Conservation (phyloP, 352 stramenopile species). For the Phytopythium oedochilum region DNA sequence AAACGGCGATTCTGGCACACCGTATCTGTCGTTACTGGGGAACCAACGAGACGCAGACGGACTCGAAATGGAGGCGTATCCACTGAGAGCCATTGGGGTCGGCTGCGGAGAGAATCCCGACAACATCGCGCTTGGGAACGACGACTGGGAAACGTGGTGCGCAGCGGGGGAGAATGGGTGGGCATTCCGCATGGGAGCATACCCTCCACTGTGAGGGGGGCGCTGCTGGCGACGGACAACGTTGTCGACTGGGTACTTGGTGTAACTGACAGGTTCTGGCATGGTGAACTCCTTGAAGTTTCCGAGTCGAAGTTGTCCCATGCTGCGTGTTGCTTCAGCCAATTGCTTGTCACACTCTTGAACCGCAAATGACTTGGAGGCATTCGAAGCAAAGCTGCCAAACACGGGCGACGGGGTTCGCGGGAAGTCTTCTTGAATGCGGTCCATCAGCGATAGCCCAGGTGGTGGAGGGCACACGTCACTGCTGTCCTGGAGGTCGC, state of each 20-base stretch:
- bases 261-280: neutral
- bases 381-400: slow-evolving; percentile 9
- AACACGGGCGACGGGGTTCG: slow-evolving; percentile 65
- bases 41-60: neutral
- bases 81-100: neutral
- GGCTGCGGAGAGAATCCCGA: neutral
- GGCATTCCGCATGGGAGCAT: neutral
- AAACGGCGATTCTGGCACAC: neutral
- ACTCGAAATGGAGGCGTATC: neutral
- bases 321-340: neutral
- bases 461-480: slow-evolving; percentile 17
- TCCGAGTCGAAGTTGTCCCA: slow-evolving; percentile 23
- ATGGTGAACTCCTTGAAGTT: slow-evolving; percentile 10
- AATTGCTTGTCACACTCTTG: neutral
- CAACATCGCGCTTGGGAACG: neutral
- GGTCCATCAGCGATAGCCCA: slow-evolving; percentile 60
- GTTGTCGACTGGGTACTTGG: neutral
- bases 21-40: neutral
- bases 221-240: neutral
- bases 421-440: slow-evolving; percentile 80
- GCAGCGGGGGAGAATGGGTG: neutral
- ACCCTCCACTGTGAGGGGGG: neutral
- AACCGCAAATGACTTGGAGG: neutral
- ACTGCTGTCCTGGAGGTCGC: slow-evolving; percentile 15
- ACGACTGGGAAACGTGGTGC: neutral